phyloP scores from a whole-genome alignment of 805 yeast species.

The Saturnispora serradocipensis region DNA sequence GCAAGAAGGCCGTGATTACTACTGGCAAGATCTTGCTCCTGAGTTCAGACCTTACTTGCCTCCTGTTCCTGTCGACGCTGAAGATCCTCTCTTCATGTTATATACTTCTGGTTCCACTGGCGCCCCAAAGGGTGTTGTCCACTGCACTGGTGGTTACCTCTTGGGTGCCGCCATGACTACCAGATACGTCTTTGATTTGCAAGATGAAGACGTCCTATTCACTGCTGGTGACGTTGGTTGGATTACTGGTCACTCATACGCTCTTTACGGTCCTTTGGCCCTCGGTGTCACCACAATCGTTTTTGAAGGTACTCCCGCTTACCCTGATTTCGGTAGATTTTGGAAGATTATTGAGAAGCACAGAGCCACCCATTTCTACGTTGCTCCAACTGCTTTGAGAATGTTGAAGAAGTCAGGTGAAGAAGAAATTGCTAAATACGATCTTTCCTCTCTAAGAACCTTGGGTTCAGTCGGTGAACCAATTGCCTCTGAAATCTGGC shows the following conservation, averaged over 20 bases:
- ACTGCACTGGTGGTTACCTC: constrained; percentile 88
- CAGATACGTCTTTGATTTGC: constrained; percentile 88
- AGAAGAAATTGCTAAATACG: constrained; percentile 68
- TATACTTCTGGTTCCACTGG: constrained; percentile 99
- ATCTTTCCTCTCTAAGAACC: constrained; percentile 78
- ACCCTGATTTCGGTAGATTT: constrained; percentile 90
- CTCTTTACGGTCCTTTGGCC: constrained; percentile 84
- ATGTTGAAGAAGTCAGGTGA: constrained; percentile 79
- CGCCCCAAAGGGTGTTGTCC: constrained; percentile 96
- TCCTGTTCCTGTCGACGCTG: constrained; percentile 78
- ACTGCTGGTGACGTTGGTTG: constrained; percentile 99
- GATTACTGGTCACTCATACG: constrained; percentile 98
- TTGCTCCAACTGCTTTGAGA: constrained; percentile 97
- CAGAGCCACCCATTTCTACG: constrained; percentile 91
- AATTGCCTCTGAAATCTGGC: constrained; percentile 96
- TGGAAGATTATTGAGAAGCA: constrained; percentile 93
- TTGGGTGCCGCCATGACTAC: constrained; percentile 89
- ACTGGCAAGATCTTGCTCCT: constrained; percentile 89
- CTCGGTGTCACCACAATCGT: constrained; percentile 87
- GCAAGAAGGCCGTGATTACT: constrained; percentile 73
- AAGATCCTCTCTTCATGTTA: constrained; percentile 90
- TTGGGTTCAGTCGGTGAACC: constrained; percentile 99
- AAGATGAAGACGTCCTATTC: constrained; percentile 77
- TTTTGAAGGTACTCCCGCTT: constrained; percentile 96
- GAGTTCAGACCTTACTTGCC: constrained; percentile 81